Evolutionary conservation across 2,329 filamentous ascomycete species (phyloP), one percentile per base, ranked within the genome.

Genomic region (Fusarium sp.): DNA sequence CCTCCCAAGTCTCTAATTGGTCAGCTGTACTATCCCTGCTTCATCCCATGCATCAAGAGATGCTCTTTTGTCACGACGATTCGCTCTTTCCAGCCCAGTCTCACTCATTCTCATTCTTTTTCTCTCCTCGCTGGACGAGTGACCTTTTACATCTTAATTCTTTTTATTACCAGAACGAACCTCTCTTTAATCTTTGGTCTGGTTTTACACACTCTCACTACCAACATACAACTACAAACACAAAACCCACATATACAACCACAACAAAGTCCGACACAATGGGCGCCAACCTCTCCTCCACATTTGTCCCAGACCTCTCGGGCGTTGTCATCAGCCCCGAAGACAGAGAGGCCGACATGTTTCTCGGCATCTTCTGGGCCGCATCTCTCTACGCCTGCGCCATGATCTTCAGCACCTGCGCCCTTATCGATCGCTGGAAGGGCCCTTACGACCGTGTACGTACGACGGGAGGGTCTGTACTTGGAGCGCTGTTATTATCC

Each of bases 381-480:
- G 53, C 72, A 26, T 74, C 76, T 7, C 62, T 81, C 39, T 82
- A 83, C 73, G 75, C 56, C 52, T 77, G 79, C 62, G 80, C 77
- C 74, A 81, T 82, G 76, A 80, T 83, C 71, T 82, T 78, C 70
- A 80, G 77, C 62, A 81, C 81, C 30, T 79, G 80, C 73, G 74
- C 74, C n/a, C 77, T 83, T 58, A 67, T 83, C 67, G 78, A 80
- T 65, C 79, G 81, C n/a, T 83, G 81, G 81, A 77, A 79, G 65
- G 80, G 81, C 0, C 77, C 77, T 13, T 68, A 76, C 58, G 79
- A 81, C 48, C 79, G 79, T 51, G 73, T 76, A 37, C 73, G 73
- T 3, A 76, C 75, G 5, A 74, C 75, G 0, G 42, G 60, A 1
- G 73, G 77, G 1, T 75, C 75, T 1, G 77, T 80, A 5, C 7